phyloP scores from a whole-genome alignment of 495 filamentous ascomycete species.

The Hypoxylon perforatum region DNA sequence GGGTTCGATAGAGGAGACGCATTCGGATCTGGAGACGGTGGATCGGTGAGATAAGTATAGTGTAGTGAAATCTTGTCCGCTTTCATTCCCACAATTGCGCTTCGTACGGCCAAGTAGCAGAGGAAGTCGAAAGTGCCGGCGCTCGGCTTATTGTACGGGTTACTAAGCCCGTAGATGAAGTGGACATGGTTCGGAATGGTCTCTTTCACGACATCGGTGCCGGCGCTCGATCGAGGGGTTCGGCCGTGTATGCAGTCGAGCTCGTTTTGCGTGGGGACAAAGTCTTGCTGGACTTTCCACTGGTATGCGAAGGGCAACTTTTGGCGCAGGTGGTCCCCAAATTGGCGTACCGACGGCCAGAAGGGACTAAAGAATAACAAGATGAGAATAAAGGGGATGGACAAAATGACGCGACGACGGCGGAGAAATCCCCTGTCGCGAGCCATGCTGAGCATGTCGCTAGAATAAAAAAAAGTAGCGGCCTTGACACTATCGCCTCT shows the following conservation, averaged over 20 bases:
- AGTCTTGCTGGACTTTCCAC: conserved; percentile 53
- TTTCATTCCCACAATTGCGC: conserved; percentile 55
- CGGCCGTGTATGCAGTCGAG: conserved; percentile 53
- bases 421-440: conserved; percentile 36
- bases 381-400: conserved; percentile 40
- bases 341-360: conserved; percentile 45
- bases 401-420: conserved; percentile 32
- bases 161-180: conserved; percentile 57
- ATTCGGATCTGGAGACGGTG: conserved; percentile 50
- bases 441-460: conserved; percentile 25
- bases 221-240: conserved; percentile 28
- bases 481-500: neutral
- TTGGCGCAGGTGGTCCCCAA: conserved; percentile 52
- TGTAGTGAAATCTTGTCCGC: conserved; percentile 57
- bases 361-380: conserved; percentile 39
- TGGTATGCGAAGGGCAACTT: conserved; percentile 55
- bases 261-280: conserved; percentile 48
- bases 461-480: conserved; percentile 19
- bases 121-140: conserved; percentile 57
- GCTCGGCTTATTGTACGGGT: conserved; percentile 49
- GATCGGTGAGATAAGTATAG: conserved; percentile 56
- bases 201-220: conserved; percentile 30
- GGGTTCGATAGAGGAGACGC: conserved; percentile 52
- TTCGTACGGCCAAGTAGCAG: conserved; percentile 57
- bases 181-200: conserved; percentile 61